phyloP scores from a whole-genome alignment of 2,329 filamentous ascomycete species.

The Alternaria sp. region DNA sequence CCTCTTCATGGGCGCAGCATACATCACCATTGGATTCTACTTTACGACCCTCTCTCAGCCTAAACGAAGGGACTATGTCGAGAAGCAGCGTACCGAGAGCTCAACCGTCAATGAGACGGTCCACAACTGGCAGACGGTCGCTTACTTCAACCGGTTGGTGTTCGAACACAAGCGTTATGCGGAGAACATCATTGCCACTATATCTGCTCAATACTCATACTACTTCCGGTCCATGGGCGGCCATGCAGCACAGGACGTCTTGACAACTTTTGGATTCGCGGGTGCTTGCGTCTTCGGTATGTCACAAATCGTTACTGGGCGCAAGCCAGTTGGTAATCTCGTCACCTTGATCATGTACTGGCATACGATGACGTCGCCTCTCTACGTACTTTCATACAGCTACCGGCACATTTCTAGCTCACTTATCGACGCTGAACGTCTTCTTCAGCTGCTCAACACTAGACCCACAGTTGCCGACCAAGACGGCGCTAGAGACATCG shows the following conservation, averaged over 20 bases:
- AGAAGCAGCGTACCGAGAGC: constrained; percentile 59
- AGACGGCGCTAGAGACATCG: constrained; percentile 51
- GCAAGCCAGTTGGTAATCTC: constrained; percentile 66
- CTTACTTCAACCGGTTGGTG: constrained; percentile 65
- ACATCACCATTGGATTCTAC: constrained; percentile 61
- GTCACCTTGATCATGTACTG: constrained; percentile 73
- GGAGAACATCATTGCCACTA: constrained; percentile 50
- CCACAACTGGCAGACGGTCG: constrained; percentile 67
- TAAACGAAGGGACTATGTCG: constrained; percentile 54
- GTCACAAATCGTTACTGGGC: constrained; percentile 61
- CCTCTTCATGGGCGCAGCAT: constrained; percentile 54
- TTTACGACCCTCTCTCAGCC: constrained; percentile 54
- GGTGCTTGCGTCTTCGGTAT: constrained; percentile 62
- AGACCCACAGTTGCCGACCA: constrained; percentile 64
- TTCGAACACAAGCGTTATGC: constrained; percentile 64
- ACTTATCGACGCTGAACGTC: constrained; percentile 71
- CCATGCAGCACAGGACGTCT: constrained; percentile 55
- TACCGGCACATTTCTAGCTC: constrained; percentile 60
- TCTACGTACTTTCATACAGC: constrained; percentile 61
- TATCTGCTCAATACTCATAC: constrained; percentile 46
- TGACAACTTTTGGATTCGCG: constrained; percentile 61
- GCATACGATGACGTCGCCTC: constrained; percentile 58
- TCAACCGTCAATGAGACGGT: constrained; percentile 67
- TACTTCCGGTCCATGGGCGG: constrained; percentile 44
- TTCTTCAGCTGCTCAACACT: constrained; percentile 66